Evolutionary conservation across 441 rosid genomes (phyloP).

Genomic region (Raphanus hybrid): DNA sequence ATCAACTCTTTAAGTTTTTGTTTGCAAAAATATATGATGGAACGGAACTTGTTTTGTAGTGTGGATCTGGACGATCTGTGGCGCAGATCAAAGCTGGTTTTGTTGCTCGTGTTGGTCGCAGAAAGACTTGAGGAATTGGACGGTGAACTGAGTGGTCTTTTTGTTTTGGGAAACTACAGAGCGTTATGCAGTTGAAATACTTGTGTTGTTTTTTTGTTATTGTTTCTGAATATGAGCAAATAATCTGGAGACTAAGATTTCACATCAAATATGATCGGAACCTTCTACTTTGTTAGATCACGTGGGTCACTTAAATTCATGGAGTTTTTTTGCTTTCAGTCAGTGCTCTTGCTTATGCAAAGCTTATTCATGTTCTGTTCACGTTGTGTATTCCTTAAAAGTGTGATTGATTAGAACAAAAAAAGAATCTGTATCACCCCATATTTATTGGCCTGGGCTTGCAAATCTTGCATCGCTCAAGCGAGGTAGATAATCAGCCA

Average conservation of each 20-base stretch:
- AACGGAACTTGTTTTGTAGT: constrained; percentile 52
- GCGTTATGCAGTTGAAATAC: constrained; percentile 26
- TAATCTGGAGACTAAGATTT: background rate
- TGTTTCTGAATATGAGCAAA: constrained; percentile 23
- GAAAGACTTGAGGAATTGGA: constrained; percentile 55
- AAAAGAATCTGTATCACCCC: background rate
- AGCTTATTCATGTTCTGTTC: background rate
- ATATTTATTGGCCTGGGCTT: background rate
- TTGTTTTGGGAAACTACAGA: constrained; percentile 4
- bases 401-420: background rate
- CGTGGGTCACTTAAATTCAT: constrained; percentile 1
- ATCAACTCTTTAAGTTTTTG: background rate
- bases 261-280: constrained; percentile 17
- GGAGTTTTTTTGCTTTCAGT: background rate
- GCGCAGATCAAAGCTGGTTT: constrained; percentile 85
- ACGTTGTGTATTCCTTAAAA: background rate
- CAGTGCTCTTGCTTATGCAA: background rate
- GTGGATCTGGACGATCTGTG: constrained; percentile 94
- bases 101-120: constrained; percentile 87
- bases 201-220: constrained; percentile 7
- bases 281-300: constrained; percentile 15
- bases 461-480: constrained; percentile 51
- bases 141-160: constrained; percentile 28
- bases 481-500: no score
- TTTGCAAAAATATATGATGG: constrained; percentile 1